phyloP scores from a whole-genome alignment of 2,329 filamentous ascomycete species.

The Chaetothyriales sp. region DNA sequence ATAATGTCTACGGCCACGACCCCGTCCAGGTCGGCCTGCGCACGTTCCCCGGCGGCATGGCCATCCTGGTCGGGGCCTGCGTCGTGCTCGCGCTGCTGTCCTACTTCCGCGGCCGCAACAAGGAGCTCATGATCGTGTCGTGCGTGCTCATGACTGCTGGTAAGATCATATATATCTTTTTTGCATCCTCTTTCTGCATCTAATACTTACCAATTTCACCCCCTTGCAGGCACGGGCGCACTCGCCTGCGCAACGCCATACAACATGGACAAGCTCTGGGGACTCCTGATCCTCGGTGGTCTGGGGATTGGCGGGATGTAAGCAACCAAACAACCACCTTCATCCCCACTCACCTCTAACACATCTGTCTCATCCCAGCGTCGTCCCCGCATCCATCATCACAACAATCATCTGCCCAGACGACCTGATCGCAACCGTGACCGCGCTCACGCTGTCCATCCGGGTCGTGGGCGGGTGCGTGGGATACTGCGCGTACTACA shows the following conservation, averaged over 20 bases:
- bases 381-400: slow-evolving; percentile 53
- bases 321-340: background rate
- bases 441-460: slow-evolving; percentile 52
- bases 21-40: slow-evolving; percentile 50
- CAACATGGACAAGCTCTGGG: slow-evolving; percentile 40
- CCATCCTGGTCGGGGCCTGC: slow-evolving; percentile 46
- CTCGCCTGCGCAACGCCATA: slow-evolving; percentile 36
- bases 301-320: slow-evolving; percentile 50
- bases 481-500: slow-evolving; percentile 45
- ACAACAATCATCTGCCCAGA: slow-evolving; percentile 55
- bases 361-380: slow-evolving; percentile 13
- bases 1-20: slow-evolving; percentile 50
- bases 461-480: slow-evolving; percentile 53
- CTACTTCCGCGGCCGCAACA: slow-evolving; percentile 40
- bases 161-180: background rate
- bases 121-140: slow-evolving; percentile 43
- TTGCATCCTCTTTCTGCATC: too few species aligned
- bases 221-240: slow-evolving; percentile 35
- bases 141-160: slow-evolving; percentile 48
- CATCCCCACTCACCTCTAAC: background rate
- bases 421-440: slow-evolving; percentile 52
- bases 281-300: slow-evolving; percentile 44
- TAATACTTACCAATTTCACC: background rate
- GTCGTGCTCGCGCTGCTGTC: slow-evolving; percentile 44
- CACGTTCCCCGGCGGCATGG: slow-evolving; percentile 48